These are phyloP conservation scores for Yamadazyma philogaea DNA, from an alignment of 805 yeast genomes.

Conservation along the genomic window DNA sequence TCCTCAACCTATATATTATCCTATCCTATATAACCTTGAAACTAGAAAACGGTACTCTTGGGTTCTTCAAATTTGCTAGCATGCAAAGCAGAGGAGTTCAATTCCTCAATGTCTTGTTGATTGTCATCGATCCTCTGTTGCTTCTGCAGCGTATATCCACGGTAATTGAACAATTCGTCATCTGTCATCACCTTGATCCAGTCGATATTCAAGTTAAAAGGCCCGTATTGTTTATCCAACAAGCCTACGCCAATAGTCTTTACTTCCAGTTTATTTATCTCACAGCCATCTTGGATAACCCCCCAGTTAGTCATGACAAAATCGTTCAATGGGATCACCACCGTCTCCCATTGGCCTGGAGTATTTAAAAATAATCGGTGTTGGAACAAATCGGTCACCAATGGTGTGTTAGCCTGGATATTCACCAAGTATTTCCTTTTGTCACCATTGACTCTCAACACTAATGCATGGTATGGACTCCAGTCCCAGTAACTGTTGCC, in stretches of 20 bases:
- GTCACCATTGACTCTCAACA: conserved; percentile 70
- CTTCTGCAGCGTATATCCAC: conserved; percentile 27
- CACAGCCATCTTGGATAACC: conserved; percentile 47
- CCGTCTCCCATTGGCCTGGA: conserved; percentile 82
- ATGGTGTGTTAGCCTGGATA: conserved; percentile 76
- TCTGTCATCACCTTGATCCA: conserved; percentile 70
- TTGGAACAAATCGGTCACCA: conserved; percentile 76
- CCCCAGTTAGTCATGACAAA: conserved; percentile 86
- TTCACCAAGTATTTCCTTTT: conserved; percentile 73
- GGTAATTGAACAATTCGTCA: conserved; percentile 42
- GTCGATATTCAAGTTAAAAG: conserved; percentile 65
- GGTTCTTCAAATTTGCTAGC: conserved; percentile 29
- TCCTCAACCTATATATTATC: not conserved
- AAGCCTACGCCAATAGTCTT: conserved; percentile 77
- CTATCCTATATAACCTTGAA: not conserved
- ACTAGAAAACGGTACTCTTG: conserved; percentile 30
- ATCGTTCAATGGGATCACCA: conserved; percentile 70
- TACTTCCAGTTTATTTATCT: conserved; percentile 60
- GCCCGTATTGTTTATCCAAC: conserved; percentile 75
- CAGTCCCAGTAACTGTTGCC: conserved; percentile 64
- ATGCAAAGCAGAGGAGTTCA: conserved; percentile 23
- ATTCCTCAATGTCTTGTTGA: conserved; percentile 11
- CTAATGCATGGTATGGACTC: conserved; percentile 58
- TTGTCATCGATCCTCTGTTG: conserved; percentile 18
- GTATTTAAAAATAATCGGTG: conserved; percentile 69